Percentiles rank a stretch among this genome's conserved stretches.
Evolutionary conservation across 495 filamentous ascomycete species (phyloP).

Genomic region (Rostrohypoxylon terebratum): DNA sequence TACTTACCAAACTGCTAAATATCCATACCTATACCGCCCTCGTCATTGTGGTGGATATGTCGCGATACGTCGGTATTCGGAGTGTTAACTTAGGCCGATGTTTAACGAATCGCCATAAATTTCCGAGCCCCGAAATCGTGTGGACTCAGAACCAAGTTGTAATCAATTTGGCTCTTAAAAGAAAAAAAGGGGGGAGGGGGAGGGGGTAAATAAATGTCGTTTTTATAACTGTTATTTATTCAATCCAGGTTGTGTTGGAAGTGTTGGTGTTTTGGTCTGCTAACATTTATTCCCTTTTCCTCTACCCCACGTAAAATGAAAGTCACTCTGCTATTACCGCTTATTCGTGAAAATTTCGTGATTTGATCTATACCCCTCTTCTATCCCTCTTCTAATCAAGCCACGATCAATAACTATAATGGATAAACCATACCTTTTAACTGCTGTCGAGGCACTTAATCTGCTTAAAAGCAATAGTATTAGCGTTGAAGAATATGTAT

Average conservation of each 20-base stretch:
- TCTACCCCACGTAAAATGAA: background rate
- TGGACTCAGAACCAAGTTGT: background rate
- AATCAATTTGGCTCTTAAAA: background rate
- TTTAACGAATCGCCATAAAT: background rate
- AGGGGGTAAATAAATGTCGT: too few relatives aligned
- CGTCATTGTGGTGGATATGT: too few relatives aligned
- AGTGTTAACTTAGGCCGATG: background rate
- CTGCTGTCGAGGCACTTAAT: background rate
- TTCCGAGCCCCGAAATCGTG: background rate
- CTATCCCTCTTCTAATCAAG: background rate
- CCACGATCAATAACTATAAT: background rate
- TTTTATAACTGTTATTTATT: too few relatives aligned
- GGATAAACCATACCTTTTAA: background rate
- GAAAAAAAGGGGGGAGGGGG: background rate
- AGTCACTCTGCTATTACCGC: background rate
- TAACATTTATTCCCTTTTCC: background rate
- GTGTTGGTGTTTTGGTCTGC: background rate
- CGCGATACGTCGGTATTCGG: background rate
- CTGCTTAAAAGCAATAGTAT: background rate
- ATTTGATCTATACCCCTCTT: background rate
- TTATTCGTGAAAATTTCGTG: background rate
- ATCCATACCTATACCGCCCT: too few relatives aligned
- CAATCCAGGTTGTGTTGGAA: too few relatives aligned
- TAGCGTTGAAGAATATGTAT: background rate
- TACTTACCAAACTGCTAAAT: too few relatives aligned